Evolutionary conservation across 306 rosid species (phyloP).

Genomic region (Prunus dulcis): DNA sequence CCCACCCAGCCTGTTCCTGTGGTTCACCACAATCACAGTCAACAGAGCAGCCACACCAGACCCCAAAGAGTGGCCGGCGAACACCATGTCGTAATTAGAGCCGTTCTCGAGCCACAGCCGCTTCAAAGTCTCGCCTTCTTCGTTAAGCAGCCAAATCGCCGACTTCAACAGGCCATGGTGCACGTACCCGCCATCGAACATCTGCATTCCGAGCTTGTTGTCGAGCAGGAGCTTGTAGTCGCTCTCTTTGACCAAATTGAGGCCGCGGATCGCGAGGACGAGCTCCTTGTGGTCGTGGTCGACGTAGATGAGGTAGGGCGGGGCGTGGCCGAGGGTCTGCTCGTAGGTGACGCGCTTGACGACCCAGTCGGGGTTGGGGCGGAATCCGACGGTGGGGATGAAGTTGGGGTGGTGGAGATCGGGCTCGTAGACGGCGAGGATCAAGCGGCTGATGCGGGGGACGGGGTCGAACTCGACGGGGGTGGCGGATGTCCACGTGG

Average conservation of each 20-base stretch:
- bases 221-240: constrained; percentile 66
- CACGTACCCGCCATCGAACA: constrained; percentile 87
- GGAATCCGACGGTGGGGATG: constrained; percentile 47
- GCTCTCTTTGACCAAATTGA: constrained; percentile 63
- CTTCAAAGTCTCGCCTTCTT: constrained; percentile 70
- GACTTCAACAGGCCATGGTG: constrained; percentile 80
- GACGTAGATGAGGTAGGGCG: constrained; percentile 76
- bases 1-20: constrained; percentile 59
- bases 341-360: constrained; percentile 55
- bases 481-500: constrained; percentile 71
- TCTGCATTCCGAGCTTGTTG: constrained; percentile 70
- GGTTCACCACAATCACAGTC: constrained; percentile 65
- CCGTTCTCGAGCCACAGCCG: constrained; percentile 70
- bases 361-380: constrained; percentile 60
- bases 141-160: constrained; percentile 72
- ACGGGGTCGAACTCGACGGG: constrained; percentile 59
- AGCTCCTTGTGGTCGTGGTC: constrained; percentile 72
- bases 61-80: constrained; percentile 86
- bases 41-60: constrained; percentile 83
- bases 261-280: constrained; percentile 76
- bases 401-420: constrained; percentile 46
- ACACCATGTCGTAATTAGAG: constrained; percentile 53
- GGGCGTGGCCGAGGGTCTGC: constrained; percentile 55
- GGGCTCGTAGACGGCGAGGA: constrained; percentile 84
- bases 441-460: constrained; percentile 73